Percentiles rank a stretch among this genome's conserved stretches.
Conservation (phyloP, 148 eudicot species). For the Linanthus parryae region DNA sequence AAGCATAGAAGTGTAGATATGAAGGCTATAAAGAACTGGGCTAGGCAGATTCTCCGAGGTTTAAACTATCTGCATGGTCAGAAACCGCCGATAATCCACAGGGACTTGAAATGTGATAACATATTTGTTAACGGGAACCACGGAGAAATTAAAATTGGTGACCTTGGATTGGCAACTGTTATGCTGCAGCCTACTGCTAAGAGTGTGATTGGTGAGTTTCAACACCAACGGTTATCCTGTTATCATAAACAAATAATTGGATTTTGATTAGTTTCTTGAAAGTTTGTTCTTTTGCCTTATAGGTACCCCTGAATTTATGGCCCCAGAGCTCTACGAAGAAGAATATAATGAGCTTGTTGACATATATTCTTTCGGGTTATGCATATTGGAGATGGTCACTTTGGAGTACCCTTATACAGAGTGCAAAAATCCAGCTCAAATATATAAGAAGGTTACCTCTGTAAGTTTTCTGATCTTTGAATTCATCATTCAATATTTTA, state of each 20-base stretch:
- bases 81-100: slow-evolving; percentile 65
- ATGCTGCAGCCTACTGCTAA: slow-evolving; percentile 55
- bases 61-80: slow-evolving; percentile 66
- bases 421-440: slow-evolving; percentile 67
- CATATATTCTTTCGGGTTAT: slow-evolving; percentile 89
- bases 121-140: slow-evolving; percentile 79
- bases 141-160: slow-evolving; percentile 87
- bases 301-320: slow-evolving; percentile 98
- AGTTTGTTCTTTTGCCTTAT: not conserved
- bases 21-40: slow-evolving; percentile 84
- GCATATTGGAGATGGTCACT: slow-evolving; percentile 75
- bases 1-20: slow-evolving; percentile 59
- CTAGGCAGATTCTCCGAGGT: slow-evolving; percentile 76
- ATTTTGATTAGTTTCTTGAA: not conserved
- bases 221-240: not conserved
- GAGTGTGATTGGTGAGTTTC: slow-evolving; percentile 62
- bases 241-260: not conserved
- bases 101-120: slow-evolving; percentile 87
- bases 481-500: too few relatives aligned
- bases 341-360: slow-evolving; percentile 79
- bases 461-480: slow-evolving; percentile 51
- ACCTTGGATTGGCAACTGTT: slow-evolving; percentile 75
- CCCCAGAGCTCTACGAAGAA: slow-evolving; percentile 91
- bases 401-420: slow-evolving; percentile 81
- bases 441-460: slow-evolving; percentile 66